Base-by-base conservation (phyloP, 805 yeast species). In the Ogataea ganodermae region DNA sequence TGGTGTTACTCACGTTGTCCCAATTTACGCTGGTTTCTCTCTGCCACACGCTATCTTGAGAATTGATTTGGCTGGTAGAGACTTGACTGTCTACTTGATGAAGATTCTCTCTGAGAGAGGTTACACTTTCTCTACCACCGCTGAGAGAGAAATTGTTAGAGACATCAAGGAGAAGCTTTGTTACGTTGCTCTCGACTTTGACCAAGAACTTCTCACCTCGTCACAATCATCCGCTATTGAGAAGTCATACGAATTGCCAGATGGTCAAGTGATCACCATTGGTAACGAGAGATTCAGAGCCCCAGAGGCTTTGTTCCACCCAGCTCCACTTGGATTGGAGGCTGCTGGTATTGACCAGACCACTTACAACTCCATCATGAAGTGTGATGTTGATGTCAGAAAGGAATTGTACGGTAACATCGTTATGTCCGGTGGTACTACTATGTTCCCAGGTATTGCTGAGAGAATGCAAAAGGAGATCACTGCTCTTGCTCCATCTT, bases 401-500 rank as follows among this genome's bases (percentile, higher is more conserved):
- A 92, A 89, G 81, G 98, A 92, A 76, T 84, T 94, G 75, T 94
- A 94, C 82, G 95, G 96, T 78, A 94, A 94, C 86, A 94, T 94
- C 70, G 99, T 94, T 72, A 86, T 94, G 94, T 91, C 98, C 63
- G 99, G 99, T 83, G 99, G 99, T 87, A 91, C 98, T 67, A 94
- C 99, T 65, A 90, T 94, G 98, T 94, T 90, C 96, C 97, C 97
- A 78, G 99, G 99, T 81, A 91, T 94, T 75, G 97, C 97, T 75
- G 98, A 94, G 84, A 92, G 99, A 83, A 89, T 94, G 96, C 98
- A 92, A 83, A 92, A 92, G 89, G 99, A 94, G 81, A 90, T 94
- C 70, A 89, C 97, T 65, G 96, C 97, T 66, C 85, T 94, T 80
- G 99, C 99, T 71, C 98, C 98, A 76, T 89, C 97, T 63, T 89